Base-by-base conservation (phyloP, 768 basidiomycete species). In the Tulasnella sp. region DNA sequence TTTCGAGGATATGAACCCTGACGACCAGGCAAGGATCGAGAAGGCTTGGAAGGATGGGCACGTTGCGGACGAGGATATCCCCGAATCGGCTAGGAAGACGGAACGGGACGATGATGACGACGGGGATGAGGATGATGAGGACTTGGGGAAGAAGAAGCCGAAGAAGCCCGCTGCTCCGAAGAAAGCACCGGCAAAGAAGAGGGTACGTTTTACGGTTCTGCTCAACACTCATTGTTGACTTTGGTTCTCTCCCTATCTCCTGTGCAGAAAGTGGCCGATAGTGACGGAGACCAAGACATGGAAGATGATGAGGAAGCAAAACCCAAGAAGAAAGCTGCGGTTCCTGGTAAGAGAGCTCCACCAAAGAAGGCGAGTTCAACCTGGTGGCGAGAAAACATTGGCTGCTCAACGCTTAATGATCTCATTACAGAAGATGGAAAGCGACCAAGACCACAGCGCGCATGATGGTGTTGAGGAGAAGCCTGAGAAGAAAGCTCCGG, bases 41-140 rank as follows among this genome's bases (percentile, higher is more conserved):
- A 80, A 76, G 65, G 92, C 93, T 1, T 90, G 80, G 76, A 79
- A 87, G 50, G 79, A 76, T 0, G 92, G 85, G 3, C 75, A 83
- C 31, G 87, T 96, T 50, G 88, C 81, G 4, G 81, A 84, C 31
- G 91, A 84, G 64, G 92, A 94, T 65, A 81, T 93, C 42, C 89
- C 89, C 4, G 81, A 79, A 30, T 76, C 75, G 17, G 87, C 88
- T 2, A 76, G 75, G 62, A 89, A 85, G 64, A 70, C 78, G 7
- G 74, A 69, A 3, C n/a, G n/a, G n/a, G n/a, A n/a, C n/a, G n/a
- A n/a, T n/a, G 79, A 67, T 11, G 76, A 72, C 17, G 72, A 67
- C 1, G 72, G 62, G 0, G 74, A 68, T 4, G 74, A 69, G n/a
- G 77, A 74, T 4, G 68, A 70, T 54, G 76, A 70, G 0, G 75